Conservation (phyloP, 768 basidiomycete species). For the Pleurotus djamor region DNA sequence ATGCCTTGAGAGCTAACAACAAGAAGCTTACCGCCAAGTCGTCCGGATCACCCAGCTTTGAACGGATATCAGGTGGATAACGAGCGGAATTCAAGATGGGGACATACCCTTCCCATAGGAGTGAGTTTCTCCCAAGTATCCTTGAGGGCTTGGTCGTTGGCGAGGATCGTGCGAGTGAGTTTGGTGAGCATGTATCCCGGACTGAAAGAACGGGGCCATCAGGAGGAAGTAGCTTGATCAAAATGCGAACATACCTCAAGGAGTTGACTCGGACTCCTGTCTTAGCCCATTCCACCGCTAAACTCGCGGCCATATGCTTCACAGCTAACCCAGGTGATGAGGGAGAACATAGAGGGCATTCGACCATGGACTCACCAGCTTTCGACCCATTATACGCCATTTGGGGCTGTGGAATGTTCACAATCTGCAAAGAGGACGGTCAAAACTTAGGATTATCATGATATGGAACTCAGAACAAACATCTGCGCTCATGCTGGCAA, state of each 20-base stretch:
- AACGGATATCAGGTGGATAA: slow-evolving; percentile 3
- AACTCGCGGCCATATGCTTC: slow-evolving; percentile 88
- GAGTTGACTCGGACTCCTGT: slow-evolving; percentile 85
- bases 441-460: not conserved
- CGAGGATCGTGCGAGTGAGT: slow-evolving; percentile 81
- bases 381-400: slow-evolving; percentile 97
- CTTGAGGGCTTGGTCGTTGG: slow-evolving; percentile 74
- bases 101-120: slow-evolving; percentile 77
- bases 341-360: not conserved
- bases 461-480: slow-evolving; percentile 37
- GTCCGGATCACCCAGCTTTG: slow-evolving; percentile 87
- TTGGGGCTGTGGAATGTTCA: slow-evolving; percentile 92
- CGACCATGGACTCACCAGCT: slow-evolving; percentile 51
- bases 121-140: slow-evolving; percentile 84
- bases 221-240: not conserved
- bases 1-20: not conserved
- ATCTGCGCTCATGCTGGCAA: slow-evolving; percentile 90
- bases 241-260: slow-evolving; percentile 44
- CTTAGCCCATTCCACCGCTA: slow-evolving; percentile 96
- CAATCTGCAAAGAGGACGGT: slow-evolving; percentile 52
- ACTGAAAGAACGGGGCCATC: slow-evolving; percentile 30
- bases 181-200: slow-evolving; percentile 96
- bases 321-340: slow-evolving; percentile 51
- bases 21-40: slow-evolving; percentile 68
- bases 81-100: slow-evolving; percentile 11